phyloP scores from a whole-genome alignment of 345 rosid genomes.

The Populus deltoides region DNA sequence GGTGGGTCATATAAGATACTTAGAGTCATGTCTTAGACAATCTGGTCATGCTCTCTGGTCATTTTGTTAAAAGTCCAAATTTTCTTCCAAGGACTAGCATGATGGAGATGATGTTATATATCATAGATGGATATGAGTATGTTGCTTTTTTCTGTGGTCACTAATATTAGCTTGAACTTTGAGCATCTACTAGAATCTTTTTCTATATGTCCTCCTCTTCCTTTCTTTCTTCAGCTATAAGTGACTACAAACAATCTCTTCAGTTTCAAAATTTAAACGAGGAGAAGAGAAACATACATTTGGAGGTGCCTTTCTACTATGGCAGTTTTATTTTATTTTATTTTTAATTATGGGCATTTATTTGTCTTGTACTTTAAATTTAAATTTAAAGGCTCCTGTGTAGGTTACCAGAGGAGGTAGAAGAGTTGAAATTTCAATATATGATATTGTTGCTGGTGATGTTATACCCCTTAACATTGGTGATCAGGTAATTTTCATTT shows the following conservation, averaged over 20 bases:
- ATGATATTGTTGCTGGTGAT: conserved; percentile 92
- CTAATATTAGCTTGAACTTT: neutral
- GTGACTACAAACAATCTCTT: conserved; percentile 96
- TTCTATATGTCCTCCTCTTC: neutral
- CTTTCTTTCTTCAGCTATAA: conserved; percentile 56
- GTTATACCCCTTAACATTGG: conserved; percentile 90
- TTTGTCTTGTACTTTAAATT: neutral
- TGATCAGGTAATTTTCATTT: conserved; percentile 59
- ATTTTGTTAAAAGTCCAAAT: neutral
- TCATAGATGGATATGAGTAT: neutral
- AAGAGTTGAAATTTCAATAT: conserved; percentile 77
- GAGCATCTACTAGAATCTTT: neutral
- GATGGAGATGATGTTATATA: neutral
- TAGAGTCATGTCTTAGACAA: neutral
- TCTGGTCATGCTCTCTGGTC: neutral
- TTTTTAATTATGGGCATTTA: neutral
- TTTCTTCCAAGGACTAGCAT: neutral
- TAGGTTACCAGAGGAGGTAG: conserved; percentile 94
- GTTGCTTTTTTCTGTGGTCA: neutral
- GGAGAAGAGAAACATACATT: conserved; percentile 89
- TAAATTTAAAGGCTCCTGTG: neutral
- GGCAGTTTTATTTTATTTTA: neutral
- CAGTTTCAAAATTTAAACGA: conserved; percentile 95
- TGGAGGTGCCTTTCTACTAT: conserved; percentile 54
- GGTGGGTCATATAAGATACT: neutral